Conservation (phyloP, 2,329 filamentous ascomycete species). For the Macrophomina tecta region DNA sequence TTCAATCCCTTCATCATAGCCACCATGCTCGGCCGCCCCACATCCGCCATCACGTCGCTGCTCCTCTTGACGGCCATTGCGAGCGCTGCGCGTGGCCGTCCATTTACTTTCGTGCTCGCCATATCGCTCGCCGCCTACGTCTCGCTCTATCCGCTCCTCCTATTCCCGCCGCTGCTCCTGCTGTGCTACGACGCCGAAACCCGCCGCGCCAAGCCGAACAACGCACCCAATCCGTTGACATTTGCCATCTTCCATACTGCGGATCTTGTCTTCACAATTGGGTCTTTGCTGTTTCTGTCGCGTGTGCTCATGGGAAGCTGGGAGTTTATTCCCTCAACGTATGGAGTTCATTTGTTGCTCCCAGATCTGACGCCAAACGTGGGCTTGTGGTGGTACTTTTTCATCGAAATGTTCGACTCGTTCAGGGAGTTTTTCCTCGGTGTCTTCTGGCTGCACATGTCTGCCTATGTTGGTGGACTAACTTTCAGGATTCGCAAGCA, state of each 20-base stretch:
- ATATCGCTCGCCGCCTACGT: slow-evolving; percentile 88
- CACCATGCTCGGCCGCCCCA: slow-evolving; percentile 88
- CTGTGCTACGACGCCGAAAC: slow-evolving; percentile 74
- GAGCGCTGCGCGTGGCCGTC: slow-evolving; percentile 76
- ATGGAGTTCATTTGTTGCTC: slow-evolving; percentile 88
- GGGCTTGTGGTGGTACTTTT: slow-evolving; percentile 99
- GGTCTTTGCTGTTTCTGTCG: slow-evolving; percentile 72
- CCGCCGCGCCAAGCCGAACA: slow-evolving; percentile 36
- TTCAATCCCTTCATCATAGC: slow-evolving; percentile 95
- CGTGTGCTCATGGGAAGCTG: slow-evolving; percentile 78
- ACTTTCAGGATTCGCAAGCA: slow-evolving; percentile 83
- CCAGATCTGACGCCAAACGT: slow-evolving; percentile 94
- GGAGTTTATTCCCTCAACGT: slow-evolving; percentile 87
- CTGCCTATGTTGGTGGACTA: slow-evolving; percentile 85
- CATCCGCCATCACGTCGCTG: slow-evolving; percentile 85
- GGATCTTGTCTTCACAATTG: slow-evolving; percentile 62
- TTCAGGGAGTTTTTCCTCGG: slow-evolving; percentile 97
- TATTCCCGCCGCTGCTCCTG: slow-evolving; percentile 81
- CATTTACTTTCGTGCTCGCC: slow-evolving; percentile 77
- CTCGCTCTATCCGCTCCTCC: slow-evolving; percentile 86
- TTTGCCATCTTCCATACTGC: slow-evolving; percentile 64
- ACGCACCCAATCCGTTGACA: slow-evolving; percentile 35
- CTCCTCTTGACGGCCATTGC: slow-evolving; percentile 84
- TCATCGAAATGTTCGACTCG: slow-evolving; percentile 98
- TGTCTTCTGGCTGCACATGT: slow-evolving; percentile 96